A percentile compares a stretch with the other conserved stretches of the same genome.
Conservation (phyloP, 2,329 filamentous ascomycete genomes). For the Alternaria consortialis region DNA sequence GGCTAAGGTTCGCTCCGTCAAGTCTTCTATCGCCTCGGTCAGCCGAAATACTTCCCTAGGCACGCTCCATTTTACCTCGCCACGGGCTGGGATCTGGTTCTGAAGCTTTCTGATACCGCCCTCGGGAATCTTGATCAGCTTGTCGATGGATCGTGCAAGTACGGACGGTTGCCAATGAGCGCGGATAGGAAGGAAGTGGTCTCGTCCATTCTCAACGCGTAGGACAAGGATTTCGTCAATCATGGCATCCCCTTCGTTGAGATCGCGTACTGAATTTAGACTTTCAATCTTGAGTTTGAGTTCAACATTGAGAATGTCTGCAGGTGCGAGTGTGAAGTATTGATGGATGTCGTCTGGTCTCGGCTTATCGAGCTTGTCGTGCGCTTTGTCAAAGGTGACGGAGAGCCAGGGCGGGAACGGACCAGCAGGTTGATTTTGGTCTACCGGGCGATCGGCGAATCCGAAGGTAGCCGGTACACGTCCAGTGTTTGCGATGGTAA, state of each 20-base stretch:
- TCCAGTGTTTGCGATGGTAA: slow-evolving; percentile 94
- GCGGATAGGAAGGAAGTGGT: slow-evolving; percentile 87
- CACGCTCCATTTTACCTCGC: slow-evolving; percentile 74
- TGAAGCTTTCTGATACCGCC: slow-evolving; percentile 76
- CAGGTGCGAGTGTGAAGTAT: slow-evolving; percentile 78
- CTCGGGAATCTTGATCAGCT: slow-evolving; percentile 85
- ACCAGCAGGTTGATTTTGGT: slow-evolving; percentile 54
- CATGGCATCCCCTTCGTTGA: slow-evolving; percentile 73
- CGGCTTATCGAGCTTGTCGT: slow-evolving; percentile 48
- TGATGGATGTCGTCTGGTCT: slow-evolving; percentile 44
- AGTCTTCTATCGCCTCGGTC: slow-evolving; percentile 77
- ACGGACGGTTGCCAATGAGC: slow-evolving; percentile 82
- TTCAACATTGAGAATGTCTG: slow-evolving; percentile 78
- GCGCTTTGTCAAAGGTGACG: slow-evolving; percentile 68
- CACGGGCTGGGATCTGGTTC: slow-evolving; percentile 58
- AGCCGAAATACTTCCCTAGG: slow-evolving; percentile 89
- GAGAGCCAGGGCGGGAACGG: slow-evolving; percentile 73
- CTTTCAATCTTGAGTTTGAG: slow-evolving; percentile 73
- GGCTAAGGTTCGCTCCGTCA: slow-evolving; percentile 66
- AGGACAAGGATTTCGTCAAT: slow-evolving; percentile 91
- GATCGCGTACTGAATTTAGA: slow-evolving; percentile 68
- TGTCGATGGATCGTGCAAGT: slow-evolving; percentile 86
- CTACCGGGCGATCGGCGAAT: slow-evolving; percentile 76
- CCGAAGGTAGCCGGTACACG: slow-evolving; percentile 79
- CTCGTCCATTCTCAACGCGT: slow-evolving; percentile 81